Evolutionary conservation across 2,329 filamentous ascomycete species (phyloP), one percentile per base, ranked within the genome.

Genomic region (Pyrenophora seminiperda): DNA sequence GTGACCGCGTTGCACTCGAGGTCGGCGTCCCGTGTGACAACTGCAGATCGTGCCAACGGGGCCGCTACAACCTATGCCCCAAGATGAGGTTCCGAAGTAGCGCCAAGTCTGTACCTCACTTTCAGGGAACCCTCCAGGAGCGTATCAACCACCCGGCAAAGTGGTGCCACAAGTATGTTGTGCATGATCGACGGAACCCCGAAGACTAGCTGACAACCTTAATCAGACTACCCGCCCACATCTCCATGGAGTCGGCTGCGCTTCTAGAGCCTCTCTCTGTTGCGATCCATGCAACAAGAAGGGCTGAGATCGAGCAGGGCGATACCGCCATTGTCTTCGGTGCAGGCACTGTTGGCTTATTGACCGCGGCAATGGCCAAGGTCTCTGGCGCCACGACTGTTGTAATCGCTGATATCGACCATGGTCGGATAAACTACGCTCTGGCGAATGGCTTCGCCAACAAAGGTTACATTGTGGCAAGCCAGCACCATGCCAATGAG

Each of bases 321-420:
- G 83, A 91, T 67, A 84, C 82, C 5, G 89, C 91, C 13, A 86
- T 95, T 3, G 86, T 96, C 17, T 93, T 95, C 78, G 91, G 91
- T 37, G 90, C 90, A 3, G 91, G 91, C 0, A 90, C 91, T 2
- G 71, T 75, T 44, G 73, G 73, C 9, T 56, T 75, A 18, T 59
- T 75, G 45, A 68, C 67, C 31, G 72, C 73, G 36, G 72, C 72
- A 11, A 74, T 75, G 71, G 72, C 73, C 13, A 74, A 71, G 53
- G 54, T 74, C 41, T 73, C 68, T 47, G 73, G 73, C 24, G 72
- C 73, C n/a, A 73, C 71, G 9, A 73, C 68, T 2, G 72, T 75
- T 3, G 62, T 73, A 10, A 74, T 75, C 47, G 73, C 71, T 27
- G 73, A 75, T 46, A 69, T 75, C 32, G 72, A 75, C 40, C 64